A percentile compares a stretch with the other conserved stretches of the same genome.
phyloP scores from a whole-genome alignment of 192 early-diverging fungal species.

The Fimicolochytrium jonesii region DNA sequence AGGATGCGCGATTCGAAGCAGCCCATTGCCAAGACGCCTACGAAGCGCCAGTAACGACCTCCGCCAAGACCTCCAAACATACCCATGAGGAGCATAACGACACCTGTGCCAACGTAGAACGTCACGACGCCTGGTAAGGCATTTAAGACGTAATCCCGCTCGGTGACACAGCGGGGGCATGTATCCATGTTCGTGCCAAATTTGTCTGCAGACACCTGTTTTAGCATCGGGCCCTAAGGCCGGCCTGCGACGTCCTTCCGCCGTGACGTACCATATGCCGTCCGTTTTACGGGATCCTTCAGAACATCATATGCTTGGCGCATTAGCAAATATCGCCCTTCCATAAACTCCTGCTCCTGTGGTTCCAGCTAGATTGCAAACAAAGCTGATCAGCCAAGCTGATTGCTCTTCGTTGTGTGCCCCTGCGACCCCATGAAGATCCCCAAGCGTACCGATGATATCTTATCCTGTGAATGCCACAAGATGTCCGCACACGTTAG shows the following conservation, averaged over 20 bases:
- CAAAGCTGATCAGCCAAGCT: not conserved
- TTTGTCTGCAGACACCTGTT: slow-evolving; percentile 34
- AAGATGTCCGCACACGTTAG: too few species aligned
- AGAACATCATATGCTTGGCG: slow-evolving; percentile 42
- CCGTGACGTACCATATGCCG: slow-evolving; percentile 37
- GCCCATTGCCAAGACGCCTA: slow-evolving; percentile 25
- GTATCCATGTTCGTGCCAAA: slow-evolving; percentile 20
- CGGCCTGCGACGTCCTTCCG: too few species aligned
- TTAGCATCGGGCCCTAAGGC: too few species aligned
- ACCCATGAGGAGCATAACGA: slow-evolving; percentile 30
- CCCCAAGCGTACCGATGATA: too few species aligned
- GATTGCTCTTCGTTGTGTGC: too few species aligned
- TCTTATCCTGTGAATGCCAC: too few species aligned
- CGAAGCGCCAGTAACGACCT: slow-evolving; percentile 44
- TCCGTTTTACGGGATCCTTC: slow-evolving; percentile 35
- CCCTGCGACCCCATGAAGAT: too few species aligned
- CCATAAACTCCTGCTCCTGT: not conserved
- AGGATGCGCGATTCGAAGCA: slow-evolving; percentile 31
- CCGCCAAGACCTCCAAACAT: slow-evolving; percentile 36
- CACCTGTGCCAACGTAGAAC: slow-evolving; percentile 32
- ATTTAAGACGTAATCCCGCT: slow-evolving; percentile 32
- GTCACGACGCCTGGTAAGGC: slow-evolving; percentile 15
- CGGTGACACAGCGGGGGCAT: slow-evolving; percentile 38
- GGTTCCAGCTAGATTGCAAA: not conserved
- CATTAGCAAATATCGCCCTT: slow-evolving; percentile 32